These are phyloP conservation scores for Lachnellula arida DNA, from an alignment of 2,329 filamentous ascomycete genomes.

Conservation along the genomic window DNA sequence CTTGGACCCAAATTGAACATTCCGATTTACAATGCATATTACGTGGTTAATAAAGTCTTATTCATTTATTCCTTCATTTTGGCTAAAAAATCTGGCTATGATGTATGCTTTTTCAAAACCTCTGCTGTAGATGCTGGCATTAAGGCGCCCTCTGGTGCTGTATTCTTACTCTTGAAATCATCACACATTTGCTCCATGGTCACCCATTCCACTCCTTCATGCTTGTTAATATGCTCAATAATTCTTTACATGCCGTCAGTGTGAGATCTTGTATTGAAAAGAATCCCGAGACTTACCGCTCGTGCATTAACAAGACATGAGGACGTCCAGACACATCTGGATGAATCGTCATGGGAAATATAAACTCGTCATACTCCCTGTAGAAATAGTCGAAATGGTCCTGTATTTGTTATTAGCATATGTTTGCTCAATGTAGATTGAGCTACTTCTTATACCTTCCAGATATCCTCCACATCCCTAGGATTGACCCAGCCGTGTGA, in stretches of 20 bases:
- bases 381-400: conserved; percentile 72
- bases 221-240: conserved; percentile 64
- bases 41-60: too few species aligned
- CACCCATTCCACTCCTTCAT: conserved; percentile 59
- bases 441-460: conserved; percentile 42
- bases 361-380: conserved; percentile 69
- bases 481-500: conserved; percentile 54
- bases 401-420: background rate
- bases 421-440: background rate
- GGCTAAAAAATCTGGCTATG: too few species aligned
- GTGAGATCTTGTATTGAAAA: conserved; percentile 56
- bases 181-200: conserved; percentile 69
- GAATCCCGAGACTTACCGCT: conserved; percentile 51
- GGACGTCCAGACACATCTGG: conserved; percentile 68
- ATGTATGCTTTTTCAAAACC: conserved; percentile 36
- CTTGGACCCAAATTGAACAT: too few species aligned
- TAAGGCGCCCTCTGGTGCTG: conserved; percentile 51
- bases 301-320: conserved; percentile 69
- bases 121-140: conserved; percentile 53
- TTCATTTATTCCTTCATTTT: too few species aligned
- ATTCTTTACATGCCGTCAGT: conserved; percentile 67
- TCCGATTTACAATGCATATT: too few species aligned
- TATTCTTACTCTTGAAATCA: conserved; percentile 65
- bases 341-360: conserved; percentile 74
- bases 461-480: conserved; percentile 59